phyloP scores from a whole-genome alignment of 345 rosid genomes.

The Toxicodendron radicans region DNA sequence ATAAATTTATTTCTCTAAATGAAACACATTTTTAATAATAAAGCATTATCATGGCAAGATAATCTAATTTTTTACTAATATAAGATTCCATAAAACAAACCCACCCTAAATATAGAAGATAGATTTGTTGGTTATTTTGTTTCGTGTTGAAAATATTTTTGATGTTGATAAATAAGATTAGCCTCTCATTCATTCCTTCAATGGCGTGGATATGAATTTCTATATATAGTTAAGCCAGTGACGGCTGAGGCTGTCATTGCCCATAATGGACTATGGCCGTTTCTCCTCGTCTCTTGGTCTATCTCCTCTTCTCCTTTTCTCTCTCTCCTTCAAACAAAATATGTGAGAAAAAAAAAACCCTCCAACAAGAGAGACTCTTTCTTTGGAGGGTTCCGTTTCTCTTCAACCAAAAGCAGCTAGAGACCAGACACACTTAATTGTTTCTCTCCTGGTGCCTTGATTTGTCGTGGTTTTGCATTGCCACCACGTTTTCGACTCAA shows the following conservation, averaged over 20 bases:
- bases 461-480: no score
- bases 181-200: no score
- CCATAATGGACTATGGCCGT: slow-evolving; percentile 6
- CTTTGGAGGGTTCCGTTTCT: not conserved
- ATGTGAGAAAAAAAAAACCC: not conserved
- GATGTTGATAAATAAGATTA: no score
- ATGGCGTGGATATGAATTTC: not conserved
- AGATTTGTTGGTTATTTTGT: no score
- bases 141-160: no score
- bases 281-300: not conserved
- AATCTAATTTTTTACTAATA: no score
- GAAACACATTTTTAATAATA: no score
- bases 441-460: not conserved
- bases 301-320: not conserved
- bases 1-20: no score
- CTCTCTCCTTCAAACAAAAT: not conserved
- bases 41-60: no score
- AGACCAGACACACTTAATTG: not conserved
- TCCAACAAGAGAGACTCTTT: not conserved
- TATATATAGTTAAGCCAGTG: not conserved
- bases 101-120: no score
- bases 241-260: slow-evolving; percentile 5
- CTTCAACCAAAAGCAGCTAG: not conserved
- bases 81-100: no score
- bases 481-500: no score